phyloP scores from a whole-genome alignment of 2,329 filamentous ascomycete species.

The Pseudopyrenochaeta lycopersici region DNA sequence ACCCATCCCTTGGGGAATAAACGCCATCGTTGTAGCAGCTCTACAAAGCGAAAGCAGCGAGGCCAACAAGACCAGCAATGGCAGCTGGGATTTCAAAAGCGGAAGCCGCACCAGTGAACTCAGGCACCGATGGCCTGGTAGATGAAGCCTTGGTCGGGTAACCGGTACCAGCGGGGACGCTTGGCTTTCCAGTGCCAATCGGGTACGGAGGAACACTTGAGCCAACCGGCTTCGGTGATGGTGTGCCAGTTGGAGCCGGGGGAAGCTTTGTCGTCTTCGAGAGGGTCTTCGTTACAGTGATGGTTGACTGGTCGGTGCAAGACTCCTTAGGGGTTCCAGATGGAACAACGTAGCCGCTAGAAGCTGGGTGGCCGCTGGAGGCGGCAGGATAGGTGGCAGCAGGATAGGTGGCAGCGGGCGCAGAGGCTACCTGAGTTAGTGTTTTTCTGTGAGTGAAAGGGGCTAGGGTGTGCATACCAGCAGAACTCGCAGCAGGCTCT shows the following conservation, averaged over 20 bases:
- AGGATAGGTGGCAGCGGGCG: not conserved
- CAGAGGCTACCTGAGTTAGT: not conserved
- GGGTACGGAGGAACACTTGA: constrained; percentile 1
- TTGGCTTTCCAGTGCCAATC: not conserved
- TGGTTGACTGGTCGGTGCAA: not conserved
- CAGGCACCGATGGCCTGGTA: constrained; percentile 8
- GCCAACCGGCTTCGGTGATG: too few relatives aligned
- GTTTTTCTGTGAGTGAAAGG: not conserved
- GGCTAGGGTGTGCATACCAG: not conserved
- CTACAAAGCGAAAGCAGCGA: constrained; percentile 31
- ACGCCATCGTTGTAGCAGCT: too few relatives aligned
- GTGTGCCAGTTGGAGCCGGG: not conserved
- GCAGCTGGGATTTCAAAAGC: constrained; percentile 20
- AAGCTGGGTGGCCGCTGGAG: too few relatives aligned
- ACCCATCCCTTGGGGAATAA: not conserved
- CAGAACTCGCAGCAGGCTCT: not conserved
- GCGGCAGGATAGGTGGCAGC: too few relatives aligned
- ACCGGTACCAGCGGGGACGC: constrained; percentile 6
- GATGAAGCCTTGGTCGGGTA: not conserved
- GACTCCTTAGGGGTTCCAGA: not conserved
- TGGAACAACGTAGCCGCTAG: too few relatives aligned
- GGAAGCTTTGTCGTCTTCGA: not conserved
- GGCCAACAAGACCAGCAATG: constrained; percentile 25
- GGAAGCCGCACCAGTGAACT: constrained; percentile 30
- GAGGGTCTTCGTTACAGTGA: not conserved